These are phyloP conservation scores for Lantana camara DNA, from an alignment of 257 asterid genomes.

Conservation along the genomic window DNA sequence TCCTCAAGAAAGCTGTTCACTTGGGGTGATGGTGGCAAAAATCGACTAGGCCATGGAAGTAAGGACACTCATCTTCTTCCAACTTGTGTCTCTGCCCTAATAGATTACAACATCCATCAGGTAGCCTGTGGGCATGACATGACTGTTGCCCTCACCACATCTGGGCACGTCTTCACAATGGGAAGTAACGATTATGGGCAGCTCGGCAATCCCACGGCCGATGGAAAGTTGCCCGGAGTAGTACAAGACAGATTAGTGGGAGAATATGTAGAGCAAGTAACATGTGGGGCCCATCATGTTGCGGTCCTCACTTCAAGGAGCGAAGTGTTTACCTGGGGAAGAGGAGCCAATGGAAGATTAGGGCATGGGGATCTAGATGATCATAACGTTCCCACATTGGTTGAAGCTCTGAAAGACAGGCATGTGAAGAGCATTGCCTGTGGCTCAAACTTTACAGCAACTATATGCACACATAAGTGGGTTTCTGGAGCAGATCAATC, in stretches of 20 bases:
- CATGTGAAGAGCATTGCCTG: slow-evolving; percentile 81
- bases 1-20: slow-evolving; percentile 79
- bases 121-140: slow-evolving; percentile 75
- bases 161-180: slow-evolving; percentile 86
- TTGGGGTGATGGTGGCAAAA: slow-evolving; percentile 94
- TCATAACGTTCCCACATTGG: slow-evolving; percentile 63
- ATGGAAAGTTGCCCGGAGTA: slow-evolving; percentile 71
- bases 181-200: slow-evolving; percentile 76
- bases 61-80: slow-evolving; percentile 75
- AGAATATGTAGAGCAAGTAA: slow-evolving; percentile 84
- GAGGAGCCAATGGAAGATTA: slow-evolving; percentile 84
- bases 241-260: slow-evolving; percentile 90
- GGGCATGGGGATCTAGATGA: slow-evolving; percentile 89
- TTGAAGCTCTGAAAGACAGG: slow-evolving; percentile 80
- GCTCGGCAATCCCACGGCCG: slow-evolving; percentile 72
- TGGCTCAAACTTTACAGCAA: slow-evolving; percentile 80
- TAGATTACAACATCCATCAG: slow-evolving; percentile 83
- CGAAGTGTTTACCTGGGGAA: slow-evolving; percentile 90
- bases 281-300: slow-evolving; percentile 76
- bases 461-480: slow-evolving; percentile 92
- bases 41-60: slow-evolving; percentile 81
- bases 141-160: slow-evolving; percentile 72
- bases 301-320: slow-evolving; percentile 83
- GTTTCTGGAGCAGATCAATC: slow-evolving; percentile 93
- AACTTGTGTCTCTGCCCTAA: slow-evolving; percentile 71